Conservation (phyloP, 139 green algal species). For the Coelastrella sp. region DNA sequence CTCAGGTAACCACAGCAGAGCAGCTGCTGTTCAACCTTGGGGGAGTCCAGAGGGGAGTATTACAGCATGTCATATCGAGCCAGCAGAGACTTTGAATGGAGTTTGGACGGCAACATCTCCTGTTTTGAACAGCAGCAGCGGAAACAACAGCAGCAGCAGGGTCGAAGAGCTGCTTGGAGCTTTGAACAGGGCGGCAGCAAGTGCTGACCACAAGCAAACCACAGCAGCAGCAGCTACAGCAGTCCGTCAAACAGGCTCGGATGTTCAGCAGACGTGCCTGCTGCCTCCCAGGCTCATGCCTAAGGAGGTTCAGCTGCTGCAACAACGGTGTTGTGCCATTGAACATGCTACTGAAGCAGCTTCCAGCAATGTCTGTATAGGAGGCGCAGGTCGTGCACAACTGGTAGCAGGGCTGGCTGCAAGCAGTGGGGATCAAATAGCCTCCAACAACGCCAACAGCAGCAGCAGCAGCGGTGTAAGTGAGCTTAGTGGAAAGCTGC, state of each 20-base stretch:
- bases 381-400: background rate
- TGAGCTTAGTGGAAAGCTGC: too few species aligned
- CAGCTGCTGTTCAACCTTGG: background rate
- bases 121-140: too few species aligned
- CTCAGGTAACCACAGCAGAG: background rate
- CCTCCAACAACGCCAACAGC: background rate
- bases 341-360: too few species aligned
- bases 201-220: background rate
- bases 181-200: too few species aligned
- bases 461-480: background rate
- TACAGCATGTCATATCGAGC: too few species aligned
- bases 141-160: background rate
- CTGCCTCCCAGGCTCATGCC: background rate
- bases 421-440: too few species aligned
- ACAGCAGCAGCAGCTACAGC: slow-evolving; percentile 2
- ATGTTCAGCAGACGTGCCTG: too few species aligned
- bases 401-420: background rate
- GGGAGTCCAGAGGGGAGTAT: too few species aligned
- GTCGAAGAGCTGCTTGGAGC: background rate
- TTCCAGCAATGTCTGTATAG: too few species aligned
- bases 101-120: too few species aligned
- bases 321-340: background rate
- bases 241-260: background rate
- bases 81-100: too few species aligned
- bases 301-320: background rate